Evolutionary conservation across 2,329 filamentous ascomycete species (phyloP).

Genomic region (Monilinia laxa): DNA sequence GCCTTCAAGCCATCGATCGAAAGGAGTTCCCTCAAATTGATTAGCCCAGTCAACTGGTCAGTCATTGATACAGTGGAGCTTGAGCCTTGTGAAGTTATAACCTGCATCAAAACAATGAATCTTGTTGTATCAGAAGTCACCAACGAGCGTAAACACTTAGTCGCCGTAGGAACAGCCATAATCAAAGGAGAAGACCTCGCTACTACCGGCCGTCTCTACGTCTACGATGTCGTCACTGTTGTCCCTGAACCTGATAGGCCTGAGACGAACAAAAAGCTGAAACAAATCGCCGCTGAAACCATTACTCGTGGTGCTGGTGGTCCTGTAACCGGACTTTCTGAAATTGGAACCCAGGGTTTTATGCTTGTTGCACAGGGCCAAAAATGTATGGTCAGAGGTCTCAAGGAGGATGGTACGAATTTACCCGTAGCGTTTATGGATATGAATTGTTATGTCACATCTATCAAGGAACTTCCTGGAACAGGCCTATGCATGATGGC

Average conservation of each 20-base stretch:
- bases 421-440: constrained; percentile 96
- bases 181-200: constrained; percentile 89
- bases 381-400: constrained; percentile 93
- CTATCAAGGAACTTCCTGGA: constrained; percentile 77
- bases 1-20: constrained; percentile 65
- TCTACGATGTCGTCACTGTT: constrained; percentile 89
- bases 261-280: constrained; percentile 82
- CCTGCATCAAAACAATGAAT: constrained; percentile 78
- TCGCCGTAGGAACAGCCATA: constrained; percentile 82
- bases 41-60: constrained; percentile 74
- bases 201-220: constrained; percentile 79
- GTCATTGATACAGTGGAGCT: constrained; percentile 75
- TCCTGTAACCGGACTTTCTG: constrained; percentile 81
- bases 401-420: constrained; percentile 92
- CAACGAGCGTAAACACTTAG: constrained; percentile 77
- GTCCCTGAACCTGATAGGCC: constrained; percentile 84
- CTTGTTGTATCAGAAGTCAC: constrained; percentile 91
- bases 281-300: constrained; percentile 84
- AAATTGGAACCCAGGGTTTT: constrained; percentile 82
- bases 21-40: constrained; percentile 71
- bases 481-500: constrained; percentile 86
- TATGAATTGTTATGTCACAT: constrained; percentile 89
- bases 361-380: constrained; percentile 90
- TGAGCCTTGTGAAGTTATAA: constrained; percentile 72
- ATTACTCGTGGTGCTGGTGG: constrained; percentile 89